These are phyloP conservation scores for Uromyces viciae-fabae DNA, from an alignment of 1,284 basidiomycete species.

Conservation along the genomic window DNA sequence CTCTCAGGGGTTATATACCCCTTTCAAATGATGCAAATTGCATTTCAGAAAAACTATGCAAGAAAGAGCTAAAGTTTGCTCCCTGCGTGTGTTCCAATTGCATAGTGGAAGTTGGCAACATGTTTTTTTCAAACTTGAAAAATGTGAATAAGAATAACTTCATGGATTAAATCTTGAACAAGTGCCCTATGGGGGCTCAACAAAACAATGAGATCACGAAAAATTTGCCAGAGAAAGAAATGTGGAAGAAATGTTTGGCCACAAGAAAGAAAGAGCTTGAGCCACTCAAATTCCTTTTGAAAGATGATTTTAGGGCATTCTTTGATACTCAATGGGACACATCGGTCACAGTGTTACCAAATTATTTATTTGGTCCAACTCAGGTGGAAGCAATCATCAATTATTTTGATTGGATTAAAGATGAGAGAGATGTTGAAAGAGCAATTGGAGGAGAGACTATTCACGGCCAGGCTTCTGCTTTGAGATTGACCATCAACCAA, in stretches of 20 bases:
- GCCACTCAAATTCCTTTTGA: neutral
- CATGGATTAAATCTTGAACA: neutral
- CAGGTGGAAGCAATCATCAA: neutral
- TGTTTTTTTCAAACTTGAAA: neutral
- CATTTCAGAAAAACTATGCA: neutral
- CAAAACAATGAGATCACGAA: neutral
- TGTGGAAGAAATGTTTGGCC: neutral
- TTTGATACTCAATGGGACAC: neutral
- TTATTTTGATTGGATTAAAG: neutral
- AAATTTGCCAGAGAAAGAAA: neutral
- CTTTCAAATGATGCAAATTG: no score
- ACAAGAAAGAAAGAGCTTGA: neutral
- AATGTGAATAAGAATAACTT: neutral
- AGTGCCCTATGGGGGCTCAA: neutral
- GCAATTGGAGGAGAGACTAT: neutral
- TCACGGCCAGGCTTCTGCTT: neutral
- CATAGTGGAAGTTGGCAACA: neutral
- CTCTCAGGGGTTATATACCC: no score
- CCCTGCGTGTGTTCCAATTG: conserved; percentile 5
- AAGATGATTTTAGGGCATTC: neutral
- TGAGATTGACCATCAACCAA: no score
- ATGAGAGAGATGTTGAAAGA: neutral
- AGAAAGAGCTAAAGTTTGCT: neutral
- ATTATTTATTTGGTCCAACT: neutral
- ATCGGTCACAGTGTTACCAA: neutral